Conservation (phyloP, 2,329 filamentous ascomycete species). For the Hypoxylon sp. region DNA sequence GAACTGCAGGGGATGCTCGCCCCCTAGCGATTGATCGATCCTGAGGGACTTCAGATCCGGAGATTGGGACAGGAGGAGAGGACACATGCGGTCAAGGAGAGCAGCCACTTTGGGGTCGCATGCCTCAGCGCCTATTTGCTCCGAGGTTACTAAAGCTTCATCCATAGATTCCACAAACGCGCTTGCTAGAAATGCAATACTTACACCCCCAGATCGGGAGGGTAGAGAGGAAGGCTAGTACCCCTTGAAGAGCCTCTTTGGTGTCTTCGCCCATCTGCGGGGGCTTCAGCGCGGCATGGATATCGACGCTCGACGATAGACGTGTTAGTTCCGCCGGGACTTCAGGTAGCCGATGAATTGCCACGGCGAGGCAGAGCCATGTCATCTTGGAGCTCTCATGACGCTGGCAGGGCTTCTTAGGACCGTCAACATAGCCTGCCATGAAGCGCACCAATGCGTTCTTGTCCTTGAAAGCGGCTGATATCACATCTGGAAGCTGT, state of each 20-base stretch:
- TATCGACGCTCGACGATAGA: slow-evolving; percentile 20
- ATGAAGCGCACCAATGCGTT: slow-evolving; percentile 52
- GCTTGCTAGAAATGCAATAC: slow-evolving; percentile 6
- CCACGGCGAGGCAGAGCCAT: slow-evolving; percentile 40
- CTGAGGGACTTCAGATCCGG: slow-evolving; percentile 8
- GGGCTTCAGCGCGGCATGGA: slow-evolving; percentile 11
- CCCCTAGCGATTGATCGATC: slow-evolving; percentile 24
- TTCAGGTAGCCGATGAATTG: slow-evolving; percentile 24
- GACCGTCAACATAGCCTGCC: slow-evolving; percentile 30
- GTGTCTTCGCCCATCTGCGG: slow-evolving; percentile 26
- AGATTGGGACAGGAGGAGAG: slow-evolving; percentile 20
- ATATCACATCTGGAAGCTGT: slow-evolving; percentile 69
- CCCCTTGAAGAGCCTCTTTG: slow-evolving; percentile 25
- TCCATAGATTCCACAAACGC: not conserved
- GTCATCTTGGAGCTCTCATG: slow-evolving; percentile 26
- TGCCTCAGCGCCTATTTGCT: slow-evolving; percentile 21
- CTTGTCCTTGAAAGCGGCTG: slow-evolving; percentile 75
- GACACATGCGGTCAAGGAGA: slow-evolving; percentile 27
- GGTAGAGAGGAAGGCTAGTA: slow-evolving; percentile 36
- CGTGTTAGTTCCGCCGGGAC: slow-evolving; percentile 18
- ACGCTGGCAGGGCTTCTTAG: slow-evolving; percentile 30
- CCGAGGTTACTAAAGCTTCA: slow-evolving; percentile 8
- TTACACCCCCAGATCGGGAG: slow-evolving; percentile 42
- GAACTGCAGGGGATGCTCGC: slow-evolving; percentile 32
- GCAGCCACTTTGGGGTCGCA: slow-evolving; percentile 15